These are phyloP conservation scores for Lagenaria siceraria DNA, from an alignment of 306 rosid species.

Conservation along the genomic window DNA sequence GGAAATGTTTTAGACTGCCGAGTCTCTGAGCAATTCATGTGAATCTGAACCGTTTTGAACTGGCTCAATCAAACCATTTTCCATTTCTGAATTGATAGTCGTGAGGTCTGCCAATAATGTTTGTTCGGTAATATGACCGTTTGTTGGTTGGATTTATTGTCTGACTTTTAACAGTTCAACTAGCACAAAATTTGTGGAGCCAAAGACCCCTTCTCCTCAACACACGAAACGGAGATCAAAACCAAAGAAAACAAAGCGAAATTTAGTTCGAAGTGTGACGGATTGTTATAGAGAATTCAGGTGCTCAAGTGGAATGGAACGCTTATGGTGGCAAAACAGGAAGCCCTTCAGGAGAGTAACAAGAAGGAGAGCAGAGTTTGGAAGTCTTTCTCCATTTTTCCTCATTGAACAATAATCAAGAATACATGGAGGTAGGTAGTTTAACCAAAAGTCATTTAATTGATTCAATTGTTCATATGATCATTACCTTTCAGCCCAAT, in stretches of 20 bases:
- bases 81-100: neutral
- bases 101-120: neutral
- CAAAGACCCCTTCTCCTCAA: conserved; percentile 75
- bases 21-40: neutral
- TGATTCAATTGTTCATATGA: conserved; percentile 54
- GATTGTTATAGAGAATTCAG: conserved; percentile 20
- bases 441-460: conserved; percentile 32
- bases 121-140: neutral
- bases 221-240: conserved; percentile 48
- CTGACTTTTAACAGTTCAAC: conserved; percentile 35
- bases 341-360: conserved; percentile 80
- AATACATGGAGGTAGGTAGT: conserved; percentile 15
- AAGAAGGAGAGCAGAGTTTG: conserved; percentile 54
- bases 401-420: conserved; percentile 21
- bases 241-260: conserved; percentile 24
- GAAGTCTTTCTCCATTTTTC: conserved; percentile 40
- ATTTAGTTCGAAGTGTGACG: conserved; percentile 12
- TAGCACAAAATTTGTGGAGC: conserved; percentile 47
- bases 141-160: neutral
- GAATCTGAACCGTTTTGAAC: neutral
- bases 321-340: conserved; percentile 71
- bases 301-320: conserved; percentile 39
- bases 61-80: neutral
- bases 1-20: neutral
- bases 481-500: conserved; percentile 15